Base-by-base conservation (phyloP, 1,139 yeast genomes). In the Kurtzmaniella quercitrusa region DNA sequence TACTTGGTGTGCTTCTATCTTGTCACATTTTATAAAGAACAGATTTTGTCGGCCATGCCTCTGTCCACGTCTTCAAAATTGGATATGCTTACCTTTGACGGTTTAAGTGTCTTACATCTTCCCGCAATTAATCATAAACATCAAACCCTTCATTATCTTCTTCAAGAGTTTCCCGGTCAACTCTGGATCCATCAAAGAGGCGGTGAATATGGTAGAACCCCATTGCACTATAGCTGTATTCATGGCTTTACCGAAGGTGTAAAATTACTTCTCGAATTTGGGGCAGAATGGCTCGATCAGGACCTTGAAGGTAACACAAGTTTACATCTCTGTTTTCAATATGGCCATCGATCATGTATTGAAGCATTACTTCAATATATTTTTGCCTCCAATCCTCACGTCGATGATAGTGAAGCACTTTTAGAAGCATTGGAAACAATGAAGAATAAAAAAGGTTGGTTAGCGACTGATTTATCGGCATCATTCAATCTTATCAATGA, bases 251-350 rank as follows among this genome's bases (percentile, higher is more conserved):
- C 74, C 46, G 87, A 85, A 39, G 88, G 95, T 41, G 67, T 86
- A 34, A 80, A 78, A 47, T 63, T 89, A 39, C 63, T 91, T 26
- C 65, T 91, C 14, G 91, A 87, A 42, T 82, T 87, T 51, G 96
- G 95, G 3, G 96, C 96, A 3, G 80, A 85, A 52, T 74, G 84
- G 51, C 71, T 77, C 43, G 52, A 73, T 2, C 68, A 71, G 19
- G 95, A 87, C 55, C 68, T 64, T 21, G 67, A 75, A 30, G 94
- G 93, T 2, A 84, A 88, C 56, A 82, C 93, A 11, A 82, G 94
- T 5, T 63, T 91, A 23, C 98, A 91, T 59, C 63, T 85, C 17
- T 88, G 95, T 7, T 80, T 89, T 52, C 88, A 88, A 47, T 82
- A 76, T 55, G 96, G 95, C 3, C 78, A 80, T 48, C 56, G 78